Conservation (phyloP, 129 eudicot species). For the Tanacetum coccineum region DNA sequence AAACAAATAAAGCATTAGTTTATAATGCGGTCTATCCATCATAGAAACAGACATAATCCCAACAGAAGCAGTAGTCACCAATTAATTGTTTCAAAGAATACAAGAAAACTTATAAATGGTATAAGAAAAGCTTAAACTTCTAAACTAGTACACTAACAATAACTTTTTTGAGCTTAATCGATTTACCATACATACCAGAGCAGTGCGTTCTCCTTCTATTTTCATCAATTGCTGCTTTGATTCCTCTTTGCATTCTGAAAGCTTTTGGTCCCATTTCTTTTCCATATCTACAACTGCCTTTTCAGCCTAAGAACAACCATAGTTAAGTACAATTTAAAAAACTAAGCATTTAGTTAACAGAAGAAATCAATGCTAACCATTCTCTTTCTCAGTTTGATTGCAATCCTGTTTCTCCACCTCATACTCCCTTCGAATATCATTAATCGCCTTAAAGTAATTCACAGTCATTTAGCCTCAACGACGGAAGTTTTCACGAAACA, state of each 20-base stretch:
- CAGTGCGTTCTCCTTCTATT: conserved; percentile 75
- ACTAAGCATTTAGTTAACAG: conserved; percentile 8
- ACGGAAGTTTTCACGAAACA: background rate
- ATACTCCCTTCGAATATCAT: conserved; percentile 75
- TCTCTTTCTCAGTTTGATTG: conserved; percentile 68
- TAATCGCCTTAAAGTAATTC: conserved; percentile 63
- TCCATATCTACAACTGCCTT: conserved; percentile 60
- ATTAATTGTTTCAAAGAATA: too few species aligned
- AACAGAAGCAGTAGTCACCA: too few species aligned
- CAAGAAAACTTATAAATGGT: too few species aligned
- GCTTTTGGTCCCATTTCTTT: conserved; percentile 55
- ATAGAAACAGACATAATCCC: too few species aligned
- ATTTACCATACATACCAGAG: conserved; percentile 52
- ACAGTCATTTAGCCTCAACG: conserved; percentile 27
- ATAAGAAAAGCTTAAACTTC: too few species aligned
- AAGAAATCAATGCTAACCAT: conserved; percentile 43
- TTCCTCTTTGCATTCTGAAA: conserved; percentile 65
- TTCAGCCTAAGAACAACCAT: conserved; percentile 49
- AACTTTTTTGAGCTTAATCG: background rate
- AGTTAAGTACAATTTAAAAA: conserved; percentile 6
- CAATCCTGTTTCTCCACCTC: conserved; percentile 84
- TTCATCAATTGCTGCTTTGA: conserved; percentile 47
- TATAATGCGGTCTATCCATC: too few species aligned
- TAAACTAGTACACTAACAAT: background rate
- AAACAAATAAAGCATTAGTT: too few species aligned